These are phyloP conservation scores for Pseudogymnoascus sp. DNA, from an alignment of 2,329 filamentous ascomycete genomes.

Conservation along the genomic window DNA sequence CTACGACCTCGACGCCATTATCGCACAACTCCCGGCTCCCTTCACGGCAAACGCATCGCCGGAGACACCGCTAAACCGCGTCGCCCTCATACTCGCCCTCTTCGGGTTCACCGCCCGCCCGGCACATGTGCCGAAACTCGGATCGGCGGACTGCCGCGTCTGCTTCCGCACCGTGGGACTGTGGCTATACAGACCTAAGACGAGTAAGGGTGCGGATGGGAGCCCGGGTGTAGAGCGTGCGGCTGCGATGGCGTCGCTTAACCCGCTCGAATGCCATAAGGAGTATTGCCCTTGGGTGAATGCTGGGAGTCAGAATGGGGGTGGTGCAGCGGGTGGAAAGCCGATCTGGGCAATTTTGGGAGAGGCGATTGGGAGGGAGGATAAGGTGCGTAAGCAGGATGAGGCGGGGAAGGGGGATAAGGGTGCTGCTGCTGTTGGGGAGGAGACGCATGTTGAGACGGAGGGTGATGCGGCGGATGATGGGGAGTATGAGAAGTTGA, in stretches of 20 bases:
- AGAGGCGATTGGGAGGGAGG: conserved; percentile 32
- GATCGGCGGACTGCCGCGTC: conserved; percentile 59
- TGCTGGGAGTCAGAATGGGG: conserved; percentile 46
- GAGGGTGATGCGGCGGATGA: conserved; percentile 21
- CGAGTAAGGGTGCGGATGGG: conserved; percentile 44
- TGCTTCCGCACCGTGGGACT: conserved; percentile 84
- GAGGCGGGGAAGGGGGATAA: conserved; percentile 7
- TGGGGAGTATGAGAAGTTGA: conserved; percentile 31
- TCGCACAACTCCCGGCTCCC: conserved; percentile 41
- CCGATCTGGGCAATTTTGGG: conserved; percentile 37
- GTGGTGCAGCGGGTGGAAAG: conserved; percentile 27
- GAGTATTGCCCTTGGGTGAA: conserved; percentile 81
- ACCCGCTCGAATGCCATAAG: conserved; percentile 64
- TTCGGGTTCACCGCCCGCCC: conserved; percentile 61
- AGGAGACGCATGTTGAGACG: conserved; percentile 21
- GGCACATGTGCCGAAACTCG: conserved; percentile 21
- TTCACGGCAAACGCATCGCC: conserved; percentile 32
- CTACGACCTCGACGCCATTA: conserved; percentile 41
- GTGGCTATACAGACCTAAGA: conserved; percentile 85
- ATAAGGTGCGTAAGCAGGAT: conserved; percentile 3
- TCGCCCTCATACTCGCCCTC: conserved; percentile 60
- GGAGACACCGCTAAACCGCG: conserved; percentile 38
- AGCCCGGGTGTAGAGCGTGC: conserved; percentile 39
- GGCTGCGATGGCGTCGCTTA: conserved; percentile 57
- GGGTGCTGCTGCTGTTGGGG: conserved; percentile 9